These are phyloP conservation scores for Candida broadrunensis DNA, from an alignment of 805 yeast species.

Conservation along the genomic window DNA sequence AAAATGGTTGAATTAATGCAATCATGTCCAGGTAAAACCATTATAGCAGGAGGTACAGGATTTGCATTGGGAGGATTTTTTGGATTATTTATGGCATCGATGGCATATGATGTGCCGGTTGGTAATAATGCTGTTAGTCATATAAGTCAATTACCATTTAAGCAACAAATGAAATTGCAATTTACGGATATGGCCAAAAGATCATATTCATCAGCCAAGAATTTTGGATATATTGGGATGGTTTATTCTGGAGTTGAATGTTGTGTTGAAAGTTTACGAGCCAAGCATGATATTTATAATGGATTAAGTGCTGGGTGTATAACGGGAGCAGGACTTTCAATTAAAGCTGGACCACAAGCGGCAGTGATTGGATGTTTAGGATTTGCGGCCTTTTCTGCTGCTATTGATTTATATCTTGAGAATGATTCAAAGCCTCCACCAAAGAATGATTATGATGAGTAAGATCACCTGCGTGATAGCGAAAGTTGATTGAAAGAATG, in stretches of 20 bases:
- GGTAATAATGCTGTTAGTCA: conserved; percentile 54
- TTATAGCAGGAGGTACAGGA: conserved; percentile 89
- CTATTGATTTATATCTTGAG: conserved; percentile 82
- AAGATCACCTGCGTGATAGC: no score
- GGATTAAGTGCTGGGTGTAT: conserved; percentile 93
- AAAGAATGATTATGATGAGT: conserved; percentile 73
- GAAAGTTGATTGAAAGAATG: no score
- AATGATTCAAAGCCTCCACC: conserved; percentile 86
- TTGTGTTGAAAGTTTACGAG: conserved; percentile 78
- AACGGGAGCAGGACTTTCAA: conserved; percentile 94
- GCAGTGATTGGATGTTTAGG: conserved; percentile 94
- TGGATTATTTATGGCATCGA: conserved; percentile 89
- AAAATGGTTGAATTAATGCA: conserved; percentile 82
- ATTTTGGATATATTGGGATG: conserved; percentile 90
- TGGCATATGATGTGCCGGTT: conserved; percentile 77
- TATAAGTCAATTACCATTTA: conserved; percentile 82
- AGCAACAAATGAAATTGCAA: conserved; percentile 89
- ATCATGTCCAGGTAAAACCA: conserved; percentile 93
- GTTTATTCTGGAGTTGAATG: conserved; percentile 93
- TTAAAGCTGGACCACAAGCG: conserved; percentile 91
- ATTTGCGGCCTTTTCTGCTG: conserved; percentile 92
- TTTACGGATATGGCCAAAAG: conserved; percentile 89
- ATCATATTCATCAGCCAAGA: conserved; percentile 86
- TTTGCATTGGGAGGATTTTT: conserved; percentile 93
- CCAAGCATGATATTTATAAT: conserved; percentile 88